Evolutionary conservation across 768 basidiomycete species (phyloP).

Genomic region (Rhizopogon salebrosus): DNA sequence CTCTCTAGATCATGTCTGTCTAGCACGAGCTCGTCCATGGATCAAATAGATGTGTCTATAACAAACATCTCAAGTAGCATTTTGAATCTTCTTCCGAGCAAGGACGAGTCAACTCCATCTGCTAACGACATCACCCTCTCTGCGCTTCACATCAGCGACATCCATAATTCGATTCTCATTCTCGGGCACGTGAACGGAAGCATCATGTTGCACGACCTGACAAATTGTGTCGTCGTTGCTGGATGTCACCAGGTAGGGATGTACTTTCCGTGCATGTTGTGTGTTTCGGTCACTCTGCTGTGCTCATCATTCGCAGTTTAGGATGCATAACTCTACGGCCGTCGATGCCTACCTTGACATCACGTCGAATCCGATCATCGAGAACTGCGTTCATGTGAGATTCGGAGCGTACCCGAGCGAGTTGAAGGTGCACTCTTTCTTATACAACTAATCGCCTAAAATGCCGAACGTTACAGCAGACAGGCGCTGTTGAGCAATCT

Average conservation of each 20-base stretch:
- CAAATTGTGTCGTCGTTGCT: constrained; percentile 57
- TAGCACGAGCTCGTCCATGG: constrained; percentile 32
- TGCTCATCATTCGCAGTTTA: constrained; percentile 49
- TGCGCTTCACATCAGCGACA: constrained; percentile 43
- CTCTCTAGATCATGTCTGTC: constrained; percentile 32
- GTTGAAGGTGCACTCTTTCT: neutral
- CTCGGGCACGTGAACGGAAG: constrained; percentile 67
- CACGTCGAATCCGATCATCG: constrained; percentile 74
- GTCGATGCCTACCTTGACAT: constrained; percentile 66
- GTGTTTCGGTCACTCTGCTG: neutral
- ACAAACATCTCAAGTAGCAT: constrained; percentile 64
- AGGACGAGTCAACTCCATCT: constrained; percentile 8
- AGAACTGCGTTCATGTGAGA: constrained; percentile 57
- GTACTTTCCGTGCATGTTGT: neutral
- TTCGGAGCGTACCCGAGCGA: constrained; percentile 59
- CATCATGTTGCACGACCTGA: constrained; percentile 62
- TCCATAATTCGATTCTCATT: constrained; percentile 51
- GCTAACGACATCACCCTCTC: constrained; percentile 30
- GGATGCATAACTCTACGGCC: constrained; percentile 72
- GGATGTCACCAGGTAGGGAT: constrained; percentile 73
- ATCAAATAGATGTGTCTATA: constrained; percentile 53
- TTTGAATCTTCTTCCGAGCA: constrained; percentile 51
- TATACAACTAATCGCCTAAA: neutral
- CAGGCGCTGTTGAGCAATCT: neutral
- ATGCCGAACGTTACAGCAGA: neutral